Conservation (phyloP, 257 asterid genomes). For the Solanum phureja region DNA sequence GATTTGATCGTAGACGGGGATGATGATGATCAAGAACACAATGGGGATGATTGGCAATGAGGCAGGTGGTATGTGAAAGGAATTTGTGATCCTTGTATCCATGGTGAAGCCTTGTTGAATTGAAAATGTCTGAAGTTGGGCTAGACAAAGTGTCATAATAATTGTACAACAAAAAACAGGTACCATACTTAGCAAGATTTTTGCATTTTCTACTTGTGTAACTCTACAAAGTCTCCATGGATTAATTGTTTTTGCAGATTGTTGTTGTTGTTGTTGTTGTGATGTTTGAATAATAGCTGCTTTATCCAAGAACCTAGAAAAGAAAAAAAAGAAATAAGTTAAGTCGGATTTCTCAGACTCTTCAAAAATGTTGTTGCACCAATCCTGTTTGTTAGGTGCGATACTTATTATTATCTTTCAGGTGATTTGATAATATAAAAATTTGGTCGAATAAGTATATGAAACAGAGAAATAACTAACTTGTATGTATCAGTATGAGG, state of each 20-base stretch:
- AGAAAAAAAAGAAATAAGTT: neutral
- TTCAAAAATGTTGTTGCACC: no score
- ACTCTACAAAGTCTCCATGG: conserved; percentile 68
- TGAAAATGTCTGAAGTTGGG: conserved; percentile 78
- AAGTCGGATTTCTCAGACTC: neutral
- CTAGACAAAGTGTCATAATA: conserved; percentile 70
- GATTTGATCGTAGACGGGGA: conserved; percentile 53
- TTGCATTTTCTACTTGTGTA: conserved; percentile 79
- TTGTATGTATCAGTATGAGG: conserved; percentile 44
- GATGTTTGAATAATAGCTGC: conserved; percentile 52
- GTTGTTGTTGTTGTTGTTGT: neutral
- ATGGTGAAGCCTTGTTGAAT: conserved; percentile 61
- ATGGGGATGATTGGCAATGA: conserved; percentile 64
- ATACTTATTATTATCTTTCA: neutral
- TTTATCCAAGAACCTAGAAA: conserved; percentile 50
- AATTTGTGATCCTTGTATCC: conserved; percentile 41
- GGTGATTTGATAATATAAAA: neutral
- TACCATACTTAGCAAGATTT: conserved; percentile 43
- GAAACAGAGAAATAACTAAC: conserved; percentile 6
- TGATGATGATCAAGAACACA: conserved; percentile 27
- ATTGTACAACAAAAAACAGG: conserved; percentile 68
- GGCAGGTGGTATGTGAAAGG: conserved; percentile 54
- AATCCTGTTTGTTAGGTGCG: neutral
- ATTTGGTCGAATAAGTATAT: neutral
- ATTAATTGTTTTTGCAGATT: conserved; percentile 3